Evolutionary conservation across 1,284 basidiomycete species (phyloP).

Genomic region (Microbotryum lychnidis-dioicae): DNA sequence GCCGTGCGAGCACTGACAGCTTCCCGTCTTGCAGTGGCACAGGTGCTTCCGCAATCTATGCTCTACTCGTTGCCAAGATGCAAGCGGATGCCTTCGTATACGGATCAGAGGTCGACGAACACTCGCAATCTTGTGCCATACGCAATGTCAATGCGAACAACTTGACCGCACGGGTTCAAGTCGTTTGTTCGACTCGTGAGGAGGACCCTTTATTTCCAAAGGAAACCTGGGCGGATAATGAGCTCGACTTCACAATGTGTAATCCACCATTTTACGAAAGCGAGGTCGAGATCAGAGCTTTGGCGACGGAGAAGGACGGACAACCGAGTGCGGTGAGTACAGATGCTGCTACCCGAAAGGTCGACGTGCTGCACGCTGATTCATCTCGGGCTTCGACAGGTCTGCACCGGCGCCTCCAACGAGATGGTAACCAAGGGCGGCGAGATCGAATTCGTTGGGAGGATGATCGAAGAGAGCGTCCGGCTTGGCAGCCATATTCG

Average conservation of each 20-base stretch:
- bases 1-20: conserved; percentile 40
- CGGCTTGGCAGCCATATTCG: conserved; percentile 47
- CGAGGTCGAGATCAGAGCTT: conserved; percentile 55
- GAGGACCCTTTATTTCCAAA: not conserved
- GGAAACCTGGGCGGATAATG: not conserved
- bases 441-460: conserved; percentile 65
- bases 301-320: conserved; percentile 55
- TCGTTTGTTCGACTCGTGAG: conserved; percentile 37
- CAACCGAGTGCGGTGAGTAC: conserved; percentile 57
- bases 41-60: conserved; percentile 82
- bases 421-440: conserved; percentile 86
- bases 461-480: conserved; percentile 69
- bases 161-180: conserved; percentile 48
- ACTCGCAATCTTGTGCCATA: conserved; percentile 51
- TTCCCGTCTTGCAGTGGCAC: conserved; percentile 57
- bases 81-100: conserved; percentile 38
- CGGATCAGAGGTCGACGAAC: conserved; percentile 54
- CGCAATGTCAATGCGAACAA: conserved; percentile 52
- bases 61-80: conserved; percentile 60
- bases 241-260: conserved; percentile 74
- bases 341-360: not conserved
- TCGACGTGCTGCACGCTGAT: conserved; percentile 2
- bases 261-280: conserved; percentile 90
- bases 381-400: conserved; percentile 41
- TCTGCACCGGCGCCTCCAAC: conserved; percentile 68